Percentiles rank a stretch among this genome's conserved stretches.
These are phyloP conservation scores for Dipteronia dyeriana DNA, from an alignment of 345 rosid species.

Conservation along the genomic window DNA sequence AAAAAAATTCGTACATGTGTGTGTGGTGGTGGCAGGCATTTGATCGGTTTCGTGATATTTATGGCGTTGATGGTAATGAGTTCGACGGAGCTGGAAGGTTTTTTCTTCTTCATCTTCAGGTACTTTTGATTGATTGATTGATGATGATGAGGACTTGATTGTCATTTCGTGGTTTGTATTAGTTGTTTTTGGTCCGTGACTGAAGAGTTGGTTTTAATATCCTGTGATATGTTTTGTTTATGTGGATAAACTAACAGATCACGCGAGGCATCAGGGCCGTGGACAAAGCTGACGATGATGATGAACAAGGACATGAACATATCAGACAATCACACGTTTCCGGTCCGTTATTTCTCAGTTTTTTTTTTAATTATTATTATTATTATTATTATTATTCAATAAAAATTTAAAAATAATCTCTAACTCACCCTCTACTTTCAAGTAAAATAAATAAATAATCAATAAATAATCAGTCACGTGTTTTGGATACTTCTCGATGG, in stretches of 20 bases:
- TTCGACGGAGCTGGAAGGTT: conserved; percentile 54
- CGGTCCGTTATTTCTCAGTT: conserved; percentile 19
- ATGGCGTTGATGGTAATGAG: conserved; percentile 63
- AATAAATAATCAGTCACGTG: no score
- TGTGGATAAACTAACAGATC: conserved; percentile 34
- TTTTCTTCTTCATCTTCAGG: conserved; percentile 55
- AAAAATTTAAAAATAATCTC: no score
- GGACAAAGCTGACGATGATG: conserved; percentile 36
- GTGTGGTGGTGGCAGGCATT: conserved; percentile 50
- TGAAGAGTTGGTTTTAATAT: neutral
- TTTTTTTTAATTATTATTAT: neutral
- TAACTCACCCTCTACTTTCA: no score
- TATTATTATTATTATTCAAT: no score
- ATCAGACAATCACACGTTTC: conserved; percentile 32
- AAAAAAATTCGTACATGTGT: no score
- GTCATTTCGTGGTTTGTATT: neutral
- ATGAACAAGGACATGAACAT: conserved; percentile 31
- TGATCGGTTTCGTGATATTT: conserved; percentile 75
- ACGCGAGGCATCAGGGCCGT: conserved; percentile 50
- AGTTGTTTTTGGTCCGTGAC: neutral
- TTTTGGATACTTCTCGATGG: no score
- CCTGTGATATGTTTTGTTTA: neutral
- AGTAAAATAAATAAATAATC: no score
- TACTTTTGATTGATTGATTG: conserved; percentile 16
- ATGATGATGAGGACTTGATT: neutral